Evolutionary conservation across 202 grass and related monocot genomes (phyloP).

Genomic region (Thinopyrum obtusiflorum): DNA sequence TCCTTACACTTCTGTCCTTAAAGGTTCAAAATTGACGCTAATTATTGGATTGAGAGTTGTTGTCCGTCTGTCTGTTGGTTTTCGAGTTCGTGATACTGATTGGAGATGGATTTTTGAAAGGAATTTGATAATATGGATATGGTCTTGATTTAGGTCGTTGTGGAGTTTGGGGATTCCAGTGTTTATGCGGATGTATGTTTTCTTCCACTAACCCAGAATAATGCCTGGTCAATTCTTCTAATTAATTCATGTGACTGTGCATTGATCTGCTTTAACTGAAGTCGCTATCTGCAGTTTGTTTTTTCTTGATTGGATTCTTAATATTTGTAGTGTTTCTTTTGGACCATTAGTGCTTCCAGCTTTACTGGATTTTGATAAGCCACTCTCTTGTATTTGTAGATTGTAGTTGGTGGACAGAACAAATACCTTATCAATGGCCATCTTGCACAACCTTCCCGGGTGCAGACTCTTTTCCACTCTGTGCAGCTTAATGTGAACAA

Average conservation of each 20-base stretch:
- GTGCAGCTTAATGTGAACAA: constrained; percentile 99
- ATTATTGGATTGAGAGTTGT: neutral
- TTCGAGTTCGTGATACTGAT: neutral
- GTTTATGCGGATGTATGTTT: constrained; percentile 16
- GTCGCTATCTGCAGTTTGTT: constrained; percentile 3
- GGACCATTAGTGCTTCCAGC: neutral
- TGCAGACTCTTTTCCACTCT: constrained; percentile 94
- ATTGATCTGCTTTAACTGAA: neutral
- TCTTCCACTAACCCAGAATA: constrained; percentile 5
- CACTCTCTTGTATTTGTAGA: constrained; percentile 49
- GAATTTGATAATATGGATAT: neutral
- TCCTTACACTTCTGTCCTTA: neutral
- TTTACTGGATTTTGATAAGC: constrained; percentile 12
- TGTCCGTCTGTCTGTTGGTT: neutral
- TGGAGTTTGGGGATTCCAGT: neutral
- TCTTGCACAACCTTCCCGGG: constrained; percentile 74
- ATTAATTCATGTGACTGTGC: neutral
- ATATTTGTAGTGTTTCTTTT: constrained; percentile 12
- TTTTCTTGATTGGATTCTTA: neutral
- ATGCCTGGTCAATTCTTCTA: neutral
- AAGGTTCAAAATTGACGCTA: neutral
- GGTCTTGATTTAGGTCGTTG: constrained; percentile 23
- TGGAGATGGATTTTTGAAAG: constrained; percentile 15
- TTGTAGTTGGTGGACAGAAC: constrained; percentile 83
- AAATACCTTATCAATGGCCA: constrained; percentile 96